These are phyloP conservation scores for Styphnolobium japonicum DNA, from an alignment of 306 rosid species.

Conservation along the genomic window DNA sequence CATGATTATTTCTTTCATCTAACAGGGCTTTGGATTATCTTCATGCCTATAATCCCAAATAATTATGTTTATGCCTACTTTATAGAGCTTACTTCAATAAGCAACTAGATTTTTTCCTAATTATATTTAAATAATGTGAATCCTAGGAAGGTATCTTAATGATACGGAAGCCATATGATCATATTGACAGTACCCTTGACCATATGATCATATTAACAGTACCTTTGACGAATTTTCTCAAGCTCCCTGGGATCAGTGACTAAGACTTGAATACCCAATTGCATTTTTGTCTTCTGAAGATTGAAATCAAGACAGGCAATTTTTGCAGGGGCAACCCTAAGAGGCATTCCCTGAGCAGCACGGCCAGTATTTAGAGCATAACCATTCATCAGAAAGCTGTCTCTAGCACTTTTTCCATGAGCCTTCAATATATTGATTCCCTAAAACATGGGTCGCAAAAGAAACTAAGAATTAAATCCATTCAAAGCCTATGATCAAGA, in stretches of 20 bases:
- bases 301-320: slow-evolving; percentile 97
- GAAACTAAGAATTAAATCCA: not conserved
- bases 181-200: slow-evolving; percentile 63
- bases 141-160: not conserved
- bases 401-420: slow-evolving; percentile 94
- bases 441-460: slow-evolving; percentile 30
- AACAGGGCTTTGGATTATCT: not conserved
- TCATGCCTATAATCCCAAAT: not conserved
- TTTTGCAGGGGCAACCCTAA: slow-evolving; percentile 86
- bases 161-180: not conserved
- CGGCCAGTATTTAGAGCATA: slow-evolving; percentile 93
- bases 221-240: slow-evolving; percentile 97
- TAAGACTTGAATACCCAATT: slow-evolving; percentile 93
- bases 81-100: slow-evolving; percentile 1
- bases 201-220: too few relatives aligned
- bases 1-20: too few relatives aligned
- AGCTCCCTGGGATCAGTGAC: slow-evolving; percentile 93
- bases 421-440: slow-evolving; percentile 95
- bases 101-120: not conserved
- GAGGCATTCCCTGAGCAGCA: slow-evolving; percentile 99
- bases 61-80: not conserved
- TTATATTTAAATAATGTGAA: not conserved
- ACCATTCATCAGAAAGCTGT: slow-evolving; percentile 90
- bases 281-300: slow-evolving; percentile 99
- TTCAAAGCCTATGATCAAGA: not conserved